phyloP scores from a whole-genome alignment of 441 rosid species.

The Adansonia grandidieri region DNA sequence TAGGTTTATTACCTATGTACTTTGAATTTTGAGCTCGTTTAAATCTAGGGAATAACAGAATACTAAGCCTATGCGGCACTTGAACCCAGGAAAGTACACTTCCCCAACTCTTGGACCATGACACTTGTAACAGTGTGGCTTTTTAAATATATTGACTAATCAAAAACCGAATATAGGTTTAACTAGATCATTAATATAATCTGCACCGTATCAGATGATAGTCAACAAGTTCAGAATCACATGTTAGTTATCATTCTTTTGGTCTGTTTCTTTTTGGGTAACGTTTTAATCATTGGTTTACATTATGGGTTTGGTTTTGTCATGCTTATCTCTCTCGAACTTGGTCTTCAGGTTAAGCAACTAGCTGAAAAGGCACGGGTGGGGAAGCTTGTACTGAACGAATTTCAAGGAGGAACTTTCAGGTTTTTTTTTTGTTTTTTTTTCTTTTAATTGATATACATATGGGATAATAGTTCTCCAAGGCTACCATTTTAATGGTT shows the following conservation, averaged over 20 bases:
- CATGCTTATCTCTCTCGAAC: slow-evolving; percentile 19
- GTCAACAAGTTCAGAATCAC: background rate
- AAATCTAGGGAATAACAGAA: slow-evolving; percentile 4
- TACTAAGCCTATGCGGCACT: too few relatives aligned
- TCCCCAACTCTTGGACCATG: too few relatives aligned
- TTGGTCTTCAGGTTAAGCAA: slow-evolving; percentile 75
- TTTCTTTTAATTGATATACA: background rate
- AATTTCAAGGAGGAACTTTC: slow-evolving; percentile 98
- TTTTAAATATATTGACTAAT: background rate
- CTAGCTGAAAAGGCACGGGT: slow-evolving; percentile 91
- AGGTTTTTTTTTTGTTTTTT: slow-evolving; percentile 59
- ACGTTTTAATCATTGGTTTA: slow-evolving; percentile 13
- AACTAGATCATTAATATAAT: slow-evolving; percentile 8
- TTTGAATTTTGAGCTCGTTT: background rate
- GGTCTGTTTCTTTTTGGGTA: slow-evolving; percentile 1
- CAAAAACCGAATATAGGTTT: slow-evolving; percentile 4
- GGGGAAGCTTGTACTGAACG: slow-evolving; percentile 88
- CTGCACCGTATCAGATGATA: slow-evolving; percentile 12
- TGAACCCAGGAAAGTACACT: too few relatives aligned
- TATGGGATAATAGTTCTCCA: slow-evolving; percentile 16
- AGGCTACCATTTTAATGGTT: slow-evolving; percentile 24
- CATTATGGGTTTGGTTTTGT: slow-evolving; percentile 12
- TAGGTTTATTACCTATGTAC: background rate
- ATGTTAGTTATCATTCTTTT: background rate
- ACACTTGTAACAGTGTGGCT: background rate